phyloP scores from a whole-genome alignment of 73 alveolate species.

The Paramecium octaurelia region DNA sequence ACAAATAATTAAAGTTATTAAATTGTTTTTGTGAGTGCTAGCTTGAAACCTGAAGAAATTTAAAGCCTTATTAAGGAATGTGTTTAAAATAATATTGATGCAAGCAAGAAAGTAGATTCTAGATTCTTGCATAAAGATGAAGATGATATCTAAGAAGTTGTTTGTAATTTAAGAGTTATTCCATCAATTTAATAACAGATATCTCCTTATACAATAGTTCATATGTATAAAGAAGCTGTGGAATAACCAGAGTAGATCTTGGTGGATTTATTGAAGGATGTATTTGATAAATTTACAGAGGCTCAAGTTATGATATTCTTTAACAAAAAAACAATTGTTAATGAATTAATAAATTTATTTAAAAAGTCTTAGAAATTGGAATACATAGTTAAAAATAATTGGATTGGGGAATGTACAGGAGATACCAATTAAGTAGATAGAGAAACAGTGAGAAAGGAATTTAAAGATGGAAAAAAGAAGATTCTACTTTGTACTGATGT shows the following conservation, averaged over 20 bases:
- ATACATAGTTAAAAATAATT: constrained; percentile 27
- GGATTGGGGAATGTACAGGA: constrained; percentile 39
- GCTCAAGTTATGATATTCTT: constrained; percentile 43
- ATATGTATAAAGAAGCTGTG: not conserved
- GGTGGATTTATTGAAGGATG: not conserved
- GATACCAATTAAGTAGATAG: constrained; percentile 1
- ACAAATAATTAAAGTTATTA: not conserved
- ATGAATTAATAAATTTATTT: not conserved
- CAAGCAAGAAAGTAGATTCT: not conserved
- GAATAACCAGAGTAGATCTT: not conserved
- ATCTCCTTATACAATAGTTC: constrained; percentile 26
- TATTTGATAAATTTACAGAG: constrained; percentile 1
- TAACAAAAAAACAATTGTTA: not conserved
- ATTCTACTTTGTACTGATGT: constrained; percentile 37
- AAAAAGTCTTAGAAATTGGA: not conserved
- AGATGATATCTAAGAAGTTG: not conserved
- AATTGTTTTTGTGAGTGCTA: constrained; percentile 38
- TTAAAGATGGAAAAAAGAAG: constrained; percentile 10
- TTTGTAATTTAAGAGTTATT: not conserved
- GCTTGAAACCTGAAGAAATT: not conserved
- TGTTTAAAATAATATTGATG: not conserved
- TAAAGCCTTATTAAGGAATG: not conserved
- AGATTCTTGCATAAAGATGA: not conserved
- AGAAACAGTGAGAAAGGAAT: constrained; percentile 37
- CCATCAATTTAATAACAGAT: not conserved